phyloP scores from a whole-genome alignment of 305 asterid species.

The Fraxinus velutina region DNA sequence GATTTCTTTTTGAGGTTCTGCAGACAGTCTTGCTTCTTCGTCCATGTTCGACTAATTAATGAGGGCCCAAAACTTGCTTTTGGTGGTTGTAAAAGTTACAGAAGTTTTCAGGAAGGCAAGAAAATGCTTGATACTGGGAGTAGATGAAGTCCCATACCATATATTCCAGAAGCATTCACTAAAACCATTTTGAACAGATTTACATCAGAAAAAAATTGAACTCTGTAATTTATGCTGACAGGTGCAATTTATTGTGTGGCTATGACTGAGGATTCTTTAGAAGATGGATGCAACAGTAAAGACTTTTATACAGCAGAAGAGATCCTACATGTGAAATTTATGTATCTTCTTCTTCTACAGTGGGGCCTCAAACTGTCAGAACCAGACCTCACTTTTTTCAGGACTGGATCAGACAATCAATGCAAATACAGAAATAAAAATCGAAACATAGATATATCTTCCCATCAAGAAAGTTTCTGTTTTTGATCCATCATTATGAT shows the following conservation, averaged over 20 bases:
- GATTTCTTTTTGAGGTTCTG: constrained; percentile 31
- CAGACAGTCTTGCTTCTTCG: constrained; percentile 25
- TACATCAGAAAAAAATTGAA: constrained; percentile 16
- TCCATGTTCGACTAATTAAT: constrained; percentile 46
- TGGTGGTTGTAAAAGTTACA: background rate
- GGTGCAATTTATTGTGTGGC: constrained; percentile 19
- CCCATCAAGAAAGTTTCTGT: constrained; percentile 21
- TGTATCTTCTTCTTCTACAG: constrained; percentile 47
- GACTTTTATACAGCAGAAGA: constrained; percentile 29
- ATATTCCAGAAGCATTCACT: constrained; percentile 23
- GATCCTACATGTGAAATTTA: constrained; percentile 50
- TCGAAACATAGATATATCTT: constrained; percentile 17
- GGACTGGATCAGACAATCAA: constrained; percentile 18
- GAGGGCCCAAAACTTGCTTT: constrained; percentile 19
- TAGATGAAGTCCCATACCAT: constrained; percentile 23
- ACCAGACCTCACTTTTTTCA: constrained; percentile 34
- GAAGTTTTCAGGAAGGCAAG: constrained; percentile 2
- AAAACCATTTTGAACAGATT: constrained; percentile 21
- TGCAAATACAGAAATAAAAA: constrained; percentile 14
- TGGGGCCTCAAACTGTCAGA: constrained; percentile 61
- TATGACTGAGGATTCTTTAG: constrained; percentile 29
- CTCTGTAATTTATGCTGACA: constrained; percentile 14
- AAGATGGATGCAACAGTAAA: constrained; percentile 65
- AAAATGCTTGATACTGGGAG: background rate
- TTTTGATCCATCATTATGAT: constrained; percentile 22